A percentile compares a stretch with the other conserved stretches of the same genome.
Evolutionary conservation across 306 rosid genomes (phyloP).

Genomic region (Cicer pinnatifidum): DNA sequence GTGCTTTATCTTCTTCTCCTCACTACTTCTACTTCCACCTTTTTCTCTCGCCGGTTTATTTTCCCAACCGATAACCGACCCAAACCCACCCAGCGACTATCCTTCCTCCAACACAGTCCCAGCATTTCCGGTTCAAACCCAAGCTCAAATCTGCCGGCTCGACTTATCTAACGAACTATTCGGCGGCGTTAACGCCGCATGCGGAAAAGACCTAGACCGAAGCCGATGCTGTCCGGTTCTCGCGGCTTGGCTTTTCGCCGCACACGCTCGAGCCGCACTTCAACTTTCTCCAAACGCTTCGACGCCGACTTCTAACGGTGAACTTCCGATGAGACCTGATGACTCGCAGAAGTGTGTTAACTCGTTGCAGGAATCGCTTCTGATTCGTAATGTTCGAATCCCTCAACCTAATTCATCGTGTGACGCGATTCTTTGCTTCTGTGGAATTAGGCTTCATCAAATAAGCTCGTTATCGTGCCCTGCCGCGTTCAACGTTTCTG

Average conservation of each 20-base stretch:
- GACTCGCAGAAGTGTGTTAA: slow-evolving; percentile 95
- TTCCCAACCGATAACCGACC: slow-evolving; percentile 64
- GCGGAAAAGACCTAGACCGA: slow-evolving; percentile 87
- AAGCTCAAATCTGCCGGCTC: slow-evolving; percentile 67
- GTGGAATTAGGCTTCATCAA: slow-evolving; percentile 92
- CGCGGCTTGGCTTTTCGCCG: slow-evolving; percentile 97
- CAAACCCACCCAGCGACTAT: slow-evolving; percentile 64
- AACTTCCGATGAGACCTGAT: slow-evolving; percentile 92
- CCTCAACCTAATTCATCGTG: slow-evolving; percentile 92
- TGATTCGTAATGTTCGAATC: slow-evolving; percentile 67
- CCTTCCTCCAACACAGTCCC: slow-evolving; percentile 78
- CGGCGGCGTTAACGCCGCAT: slow-evolving; percentile 92
- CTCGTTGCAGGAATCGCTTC: slow-evolving; percentile 77
- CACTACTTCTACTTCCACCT: slow-evolving; percentile 8
- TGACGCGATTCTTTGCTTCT: slow-evolving; percentile 87
- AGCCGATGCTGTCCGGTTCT: slow-evolving; percentile 96
- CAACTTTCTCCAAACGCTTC: slow-evolving; percentile 38
- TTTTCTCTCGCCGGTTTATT: slow-evolving; percentile 58
- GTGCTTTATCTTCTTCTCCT: slow-evolving; percentile 33
- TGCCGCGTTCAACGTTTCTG: slow-evolving; percentile 78
- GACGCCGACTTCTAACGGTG: slow-evolving; percentile 52
- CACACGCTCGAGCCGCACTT: slow-evolving; percentile 83
- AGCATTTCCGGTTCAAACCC: slow-evolving; percentile 77
- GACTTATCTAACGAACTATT: slow-evolving; percentile 95
- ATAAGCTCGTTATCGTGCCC: slow-evolving; percentile 78